Percentiles rank a stretch among this genome's conserved stretches.
Evolutionary conservation across 1,284 basidiomycete genomes (phyloP).

Genomic region (Tetrapyrgos nigripes): DNA sequence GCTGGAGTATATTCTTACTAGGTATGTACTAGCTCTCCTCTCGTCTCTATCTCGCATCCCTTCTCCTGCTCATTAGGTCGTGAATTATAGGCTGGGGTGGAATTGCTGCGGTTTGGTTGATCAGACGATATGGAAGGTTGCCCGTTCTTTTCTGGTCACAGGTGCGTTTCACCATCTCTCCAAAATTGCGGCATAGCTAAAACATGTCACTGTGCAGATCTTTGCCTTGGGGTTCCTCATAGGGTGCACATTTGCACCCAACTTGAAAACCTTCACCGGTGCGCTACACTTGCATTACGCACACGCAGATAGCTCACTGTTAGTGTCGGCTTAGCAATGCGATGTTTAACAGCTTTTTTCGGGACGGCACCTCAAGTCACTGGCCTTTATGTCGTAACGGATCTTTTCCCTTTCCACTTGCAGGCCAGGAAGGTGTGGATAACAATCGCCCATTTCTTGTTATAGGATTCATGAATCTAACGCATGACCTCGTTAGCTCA

Average conservation of each 20-base stretch:
- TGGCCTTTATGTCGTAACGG: conserved; percentile 69
- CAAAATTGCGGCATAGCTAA: background rate
- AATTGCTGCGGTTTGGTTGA: conserved; percentile 19
- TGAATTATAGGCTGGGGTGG: conserved; percentile 51
- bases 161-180: conserved; percentile 30
- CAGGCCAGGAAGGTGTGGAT: conserved; percentile 69
- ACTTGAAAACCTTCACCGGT: conserved; percentile 59
- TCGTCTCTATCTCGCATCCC: background rate
- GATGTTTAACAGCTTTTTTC: conserved; percentile 75
- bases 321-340: conserved; percentile 53
- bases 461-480: background rate
- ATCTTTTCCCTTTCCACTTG: conserved; percentile 77
- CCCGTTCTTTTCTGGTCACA: conserved; percentile 51
- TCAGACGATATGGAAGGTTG: conserved; percentile 19
- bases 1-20: conserved; percentile 74
- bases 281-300: background rate
- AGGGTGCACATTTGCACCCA: conserved; percentile 65
- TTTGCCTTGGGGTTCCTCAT: conserved; percentile 57
- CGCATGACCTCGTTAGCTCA: conserved; percentile 48
- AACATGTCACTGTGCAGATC: conserved; percentile 34
- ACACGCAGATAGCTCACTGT: too few species aligned
- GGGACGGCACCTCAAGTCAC: conserved; percentile 74
- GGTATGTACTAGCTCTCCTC: conserved; percentile 40
- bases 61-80: conserved; percentile 58
- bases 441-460: background rate